Evolutionary conservation across 345 rosid genomes (phyloP), one percentile per base, ranked within the genome.

Genomic region (Salix udensis): DNA sequence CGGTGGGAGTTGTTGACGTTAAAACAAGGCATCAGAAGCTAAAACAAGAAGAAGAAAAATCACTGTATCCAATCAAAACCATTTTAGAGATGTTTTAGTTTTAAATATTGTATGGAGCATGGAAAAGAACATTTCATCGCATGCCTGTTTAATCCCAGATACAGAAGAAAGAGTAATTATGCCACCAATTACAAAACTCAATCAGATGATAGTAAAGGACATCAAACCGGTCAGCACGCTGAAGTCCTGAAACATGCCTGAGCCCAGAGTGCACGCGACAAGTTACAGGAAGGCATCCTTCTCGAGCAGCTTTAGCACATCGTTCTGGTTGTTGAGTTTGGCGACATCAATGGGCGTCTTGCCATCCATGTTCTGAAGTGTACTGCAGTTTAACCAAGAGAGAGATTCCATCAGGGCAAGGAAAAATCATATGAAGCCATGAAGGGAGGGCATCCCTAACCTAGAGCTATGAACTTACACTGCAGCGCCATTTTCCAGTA

Each of bases 301-400:
- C 91, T 96, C 97, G 9, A 96, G 91, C 73, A 96, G 86, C 88
- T 93, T 92, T 70, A 96, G 89, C 68, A 93, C 98, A 4, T 96
- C 97, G 0, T 91, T 86, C 85, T 96, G 99, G 85, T 82, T 93
- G 87, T 93, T 96, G 79, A 96, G 89, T 87, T 92, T 96, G n/a
- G 98, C 99, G 9, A 96, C 99, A 42, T 96, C 99, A 6, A 92
- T 89, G 39, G 99, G 97, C 46, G 97, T 96, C 92, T 96, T 96
- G 53, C 97, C 97, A 58, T 96, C 99, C 86, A 89, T 82, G 92
- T 96, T 96, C 84, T 91, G 98, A 55, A 93, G 94, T 34, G 98
- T 96, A 23, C 99, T 96, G 91, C 64, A 50, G 71, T 7, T 37
- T 2, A 50, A 72, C 42, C 40, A 7, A 60, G 55, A 53, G 72